These are phyloP conservation scores for Pythium utonaiense DNA, from an alignment of 352 stramenopile species.

Conservation along the genomic window DNA sequence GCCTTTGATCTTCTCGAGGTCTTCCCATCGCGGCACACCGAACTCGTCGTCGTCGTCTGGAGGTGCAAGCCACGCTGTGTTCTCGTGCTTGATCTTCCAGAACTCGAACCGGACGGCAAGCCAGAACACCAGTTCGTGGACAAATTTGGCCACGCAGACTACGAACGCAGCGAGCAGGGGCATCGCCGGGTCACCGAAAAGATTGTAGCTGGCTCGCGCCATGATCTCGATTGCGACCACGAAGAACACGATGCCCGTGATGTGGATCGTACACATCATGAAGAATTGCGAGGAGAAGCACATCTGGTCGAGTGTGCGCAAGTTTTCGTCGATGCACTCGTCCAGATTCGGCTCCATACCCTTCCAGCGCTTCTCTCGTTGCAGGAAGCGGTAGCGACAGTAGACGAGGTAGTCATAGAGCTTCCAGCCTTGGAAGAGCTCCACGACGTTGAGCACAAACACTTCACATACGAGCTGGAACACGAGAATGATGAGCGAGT, in stretches of 20 bases:
- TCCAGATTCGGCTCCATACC: constrained; percentile 94
- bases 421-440: constrained; percentile 98
- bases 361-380: constrained; percentile 96
- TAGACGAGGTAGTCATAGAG: constrained; percentile 98
- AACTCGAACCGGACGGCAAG: constrained; percentile 88
- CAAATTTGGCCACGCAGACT: constrained; percentile 43
- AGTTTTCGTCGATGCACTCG: constrained; percentile 95
- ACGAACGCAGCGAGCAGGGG: constrained; percentile 82
- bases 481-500: constrained; percentile 93
- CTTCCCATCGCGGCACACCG: constrained; percentile 89
- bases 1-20: constrained; percentile 92
- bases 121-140: constrained; percentile 74
- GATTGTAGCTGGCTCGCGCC: constrained; percentile 91
- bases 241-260: constrained; percentile 95
- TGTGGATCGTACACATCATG: constrained; percentile 94
- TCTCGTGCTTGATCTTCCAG: constrained; percentile 96
- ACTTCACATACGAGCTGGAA: constrained; percentile 95
- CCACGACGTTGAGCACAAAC: constrained; percentile 94
- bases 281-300: constrained; percentile 98
- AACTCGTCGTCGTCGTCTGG: constrained; percentile 92
- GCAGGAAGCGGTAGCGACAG: constrained; percentile 93
- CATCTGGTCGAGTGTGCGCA: constrained; percentile 95
- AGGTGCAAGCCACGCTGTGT: constrained; percentile 91
- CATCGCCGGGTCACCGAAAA: constrained; percentile 95
- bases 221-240: constrained; percentile 96